Evolutionary conservation across 2,329 filamentous ascomycete species (phyloP).

Genomic region (Nigrospora sphaerica): DNA sequence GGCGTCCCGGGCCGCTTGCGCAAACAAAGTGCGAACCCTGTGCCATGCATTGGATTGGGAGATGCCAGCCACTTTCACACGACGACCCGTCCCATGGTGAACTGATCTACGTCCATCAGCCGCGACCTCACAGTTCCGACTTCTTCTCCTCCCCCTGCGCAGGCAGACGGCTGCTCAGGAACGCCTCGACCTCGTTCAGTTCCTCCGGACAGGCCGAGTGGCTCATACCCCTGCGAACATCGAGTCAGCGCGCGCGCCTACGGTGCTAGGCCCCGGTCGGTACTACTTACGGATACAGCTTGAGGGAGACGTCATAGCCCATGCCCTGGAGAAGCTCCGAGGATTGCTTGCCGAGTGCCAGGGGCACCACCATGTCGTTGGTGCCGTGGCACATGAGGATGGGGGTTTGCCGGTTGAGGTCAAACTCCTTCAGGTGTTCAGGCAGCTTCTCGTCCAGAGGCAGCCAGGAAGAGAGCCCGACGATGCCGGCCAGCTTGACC

Average conservation of each 20-base stretch:
- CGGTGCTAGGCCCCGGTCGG: too few species aligned
- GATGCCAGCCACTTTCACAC: too few species aligned
- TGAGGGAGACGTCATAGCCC: conserved; percentile 69
- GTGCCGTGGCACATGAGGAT: conserved; percentile 90
- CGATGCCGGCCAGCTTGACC: conserved; percentile 77
- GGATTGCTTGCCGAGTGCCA: conserved; percentile 61
- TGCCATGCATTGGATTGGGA: too few species aligned
- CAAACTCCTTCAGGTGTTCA: conserved; percentile 45
- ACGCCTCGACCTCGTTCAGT: conserved; percentile 71
- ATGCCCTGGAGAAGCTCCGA: conserved; percentile 58
- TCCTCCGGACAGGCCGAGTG: conserved; percentile 75
- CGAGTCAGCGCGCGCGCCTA: too few species aligned
- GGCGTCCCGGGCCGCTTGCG: too few species aligned
- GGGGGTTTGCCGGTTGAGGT: conserved; percentile 66
- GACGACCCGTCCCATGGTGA: too few species aligned
- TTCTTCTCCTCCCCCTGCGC: conserved; percentile 28
- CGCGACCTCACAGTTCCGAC: conserved; percentile 23
- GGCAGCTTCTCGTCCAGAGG: conserved; percentile 59
- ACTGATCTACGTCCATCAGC: too few species aligned
- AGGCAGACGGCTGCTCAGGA: conserved; percentile 40
- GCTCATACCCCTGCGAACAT: conserved; percentile 48
- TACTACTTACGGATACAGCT: conserved; percentile 59
- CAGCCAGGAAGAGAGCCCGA: conserved; percentile 78
- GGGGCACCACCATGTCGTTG: conserved; percentile 64
- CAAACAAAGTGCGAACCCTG: too few species aligned